A percentile compares a stretch with the other conserved stretches of the same genome.
phyloP scores from a whole-genome alignment of 2,329 filamentous ascomycete species.

The Cladophialophora immunda region DNA sequence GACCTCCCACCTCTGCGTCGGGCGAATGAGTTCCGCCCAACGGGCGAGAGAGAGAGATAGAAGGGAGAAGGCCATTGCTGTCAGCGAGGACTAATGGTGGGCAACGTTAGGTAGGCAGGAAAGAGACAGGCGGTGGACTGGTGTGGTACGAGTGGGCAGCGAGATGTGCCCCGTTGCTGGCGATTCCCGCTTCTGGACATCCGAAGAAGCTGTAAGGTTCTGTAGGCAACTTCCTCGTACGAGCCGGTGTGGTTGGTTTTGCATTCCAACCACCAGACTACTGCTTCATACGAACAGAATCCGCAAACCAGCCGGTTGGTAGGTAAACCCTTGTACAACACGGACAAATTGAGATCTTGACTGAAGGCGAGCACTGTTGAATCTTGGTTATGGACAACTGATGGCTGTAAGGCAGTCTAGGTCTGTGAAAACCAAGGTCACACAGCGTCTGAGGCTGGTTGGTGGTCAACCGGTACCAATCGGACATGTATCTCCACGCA shows the following conservation, averaged over 20 bases:
- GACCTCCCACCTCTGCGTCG: background rate
- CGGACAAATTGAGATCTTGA: constrained; percentile 6
- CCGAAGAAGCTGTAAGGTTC: background rate
- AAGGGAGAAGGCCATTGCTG: background rate
- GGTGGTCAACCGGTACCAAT: background rate
- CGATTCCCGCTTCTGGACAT: background rate
- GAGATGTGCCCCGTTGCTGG: background rate
- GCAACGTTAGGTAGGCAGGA: background rate
- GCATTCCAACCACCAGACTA: no score
- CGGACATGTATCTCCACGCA: constrained; percentile 1
- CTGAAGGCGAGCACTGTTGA: background rate
- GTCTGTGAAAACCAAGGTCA: background rate
- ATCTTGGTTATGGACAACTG: background rate
- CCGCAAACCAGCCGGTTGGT: no score
- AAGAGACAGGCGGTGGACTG: background rate
- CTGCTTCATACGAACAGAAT: no score
- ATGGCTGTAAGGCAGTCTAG: background rate
- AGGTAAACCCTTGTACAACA: background rate
- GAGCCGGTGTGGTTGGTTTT: background rate
- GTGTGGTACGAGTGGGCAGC: background rate
- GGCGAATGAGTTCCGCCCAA: background rate
- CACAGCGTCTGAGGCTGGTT: background rate
- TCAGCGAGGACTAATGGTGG: background rate
- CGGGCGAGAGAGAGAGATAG: background rate
- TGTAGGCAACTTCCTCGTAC: background rate